Base-by-base conservation (phyloP, 768 basidiomycete species). In the Mycena pura region DNA sequence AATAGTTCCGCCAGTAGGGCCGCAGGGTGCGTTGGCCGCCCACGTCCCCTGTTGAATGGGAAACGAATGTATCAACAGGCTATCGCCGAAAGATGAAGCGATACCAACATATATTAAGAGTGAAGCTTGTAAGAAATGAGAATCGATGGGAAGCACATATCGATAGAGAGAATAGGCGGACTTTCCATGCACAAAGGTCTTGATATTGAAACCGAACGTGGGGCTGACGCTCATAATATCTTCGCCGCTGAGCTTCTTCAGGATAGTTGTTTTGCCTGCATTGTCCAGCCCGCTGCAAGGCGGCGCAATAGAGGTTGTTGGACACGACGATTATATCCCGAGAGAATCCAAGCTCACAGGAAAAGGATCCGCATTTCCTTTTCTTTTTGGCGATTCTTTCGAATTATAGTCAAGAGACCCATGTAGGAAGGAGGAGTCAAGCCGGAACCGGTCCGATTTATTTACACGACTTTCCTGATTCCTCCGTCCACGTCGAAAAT, bases 1-100 rank as follows among this genome's bases (percentile, higher is more conserved):
- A 99, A 77, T 99, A 99, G 75, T 99, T 99, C 24, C 94, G 82
- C 97, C 97, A 99, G 74, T 99, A 99, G 7, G 97, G 96, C 28
- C 97, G 86, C 50, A 99, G 87, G 0, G 94, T 96, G 57, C 90
- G 87, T 74, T 99, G 97, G 22, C 97, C 96, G 32, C 97, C 97
- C 32, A 99, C 95, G 73, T 99, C 97, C 97, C 96, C 96, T 98
- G 68, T 57, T 51, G 24, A 44, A 57, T 47, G 48, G 27, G 10
- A 5, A n/a, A n/a, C n/a, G 41, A 27, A 32, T 60, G 48, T 60
- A 60, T 60, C 59, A 47, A 34, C 29, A 28, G 57, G 56, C 41
- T 43, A 65, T 65, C 64, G 59, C 59, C 50, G 60, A 32, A 29
- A 48, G 63, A 71, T 68, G 21, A 62, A 59, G 60, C 44, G 61